A percentile compares a stretch with the other conserved stretches of the same genome.
Evolutionary conservation across 495 filamentous ascomycete genomes (phyloP).

Genomic region (Astrothelium macrocarpum): DNA sequence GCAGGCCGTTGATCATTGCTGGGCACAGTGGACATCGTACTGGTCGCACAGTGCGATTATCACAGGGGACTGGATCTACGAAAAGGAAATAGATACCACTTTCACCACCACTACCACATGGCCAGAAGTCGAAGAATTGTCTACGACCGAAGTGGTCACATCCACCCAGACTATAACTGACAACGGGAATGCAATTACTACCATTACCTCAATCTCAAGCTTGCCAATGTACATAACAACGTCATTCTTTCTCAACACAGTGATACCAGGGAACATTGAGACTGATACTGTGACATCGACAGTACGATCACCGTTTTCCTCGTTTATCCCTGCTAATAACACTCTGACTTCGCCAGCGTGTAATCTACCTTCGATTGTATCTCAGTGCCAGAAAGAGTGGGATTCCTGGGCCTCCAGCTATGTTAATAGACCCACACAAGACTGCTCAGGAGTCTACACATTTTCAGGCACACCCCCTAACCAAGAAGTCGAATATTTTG

Average conservation of each 20-base stretch:
- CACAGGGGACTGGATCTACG: neutral
- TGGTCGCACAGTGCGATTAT: neutral
- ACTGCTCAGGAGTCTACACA: no score
- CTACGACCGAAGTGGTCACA: neutral
- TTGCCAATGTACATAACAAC: neutral
- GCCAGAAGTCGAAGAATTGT: neutral
- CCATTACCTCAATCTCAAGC: neutral
- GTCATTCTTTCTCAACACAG: neutral
- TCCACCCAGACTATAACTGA: neutral
- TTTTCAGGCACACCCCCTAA: no score
- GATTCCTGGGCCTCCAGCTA: neutral
- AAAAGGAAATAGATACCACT: neutral
- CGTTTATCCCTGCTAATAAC: neutral
- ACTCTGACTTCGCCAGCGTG: neutral
- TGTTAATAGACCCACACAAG: no score
- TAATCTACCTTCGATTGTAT: neutral
- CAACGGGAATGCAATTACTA: neutral
- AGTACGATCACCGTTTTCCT: neutral
- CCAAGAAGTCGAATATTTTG: neutral
- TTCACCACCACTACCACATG: neutral
- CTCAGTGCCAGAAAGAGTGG: neutral
- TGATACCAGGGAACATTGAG: neutral
- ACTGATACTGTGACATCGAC: neutral
- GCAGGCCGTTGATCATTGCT: neutral
- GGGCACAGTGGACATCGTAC: neutral